Evolutionary conservation across 306 rosid genomes (phyloP).

Genomic region (Gleditsia sinensis): DNA sequence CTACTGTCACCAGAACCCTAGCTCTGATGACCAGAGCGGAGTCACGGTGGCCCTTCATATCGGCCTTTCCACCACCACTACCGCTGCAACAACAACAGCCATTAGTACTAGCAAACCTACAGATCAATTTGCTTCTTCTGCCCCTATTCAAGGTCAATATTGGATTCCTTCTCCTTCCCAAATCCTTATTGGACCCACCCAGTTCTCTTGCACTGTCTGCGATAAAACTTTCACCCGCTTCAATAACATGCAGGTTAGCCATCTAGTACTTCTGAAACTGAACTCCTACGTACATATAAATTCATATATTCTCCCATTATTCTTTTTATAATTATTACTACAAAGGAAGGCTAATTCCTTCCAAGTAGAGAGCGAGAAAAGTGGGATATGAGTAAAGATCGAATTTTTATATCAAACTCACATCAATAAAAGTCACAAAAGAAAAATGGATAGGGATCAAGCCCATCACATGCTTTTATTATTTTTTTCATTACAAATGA

Average conservation of each 20-base stretch:
- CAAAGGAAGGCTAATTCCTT: too few relatives aligned
- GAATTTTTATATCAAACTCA: too few relatives aligned
- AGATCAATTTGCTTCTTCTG: too few relatives aligned
- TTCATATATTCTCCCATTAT: not conserved
- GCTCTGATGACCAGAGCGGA: conserved; percentile 36
- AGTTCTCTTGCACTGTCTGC: conserved; percentile 95
- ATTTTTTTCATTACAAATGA: too few relatives aligned
- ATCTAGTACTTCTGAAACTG: not conserved
- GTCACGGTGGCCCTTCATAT: conserved; percentile 85
- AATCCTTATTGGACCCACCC: conserved; percentile 93
- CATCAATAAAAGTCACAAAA: too few relatives aligned
- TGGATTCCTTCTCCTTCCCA: conserved; percentile 97
- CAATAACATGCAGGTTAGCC: conserved; percentile 97
- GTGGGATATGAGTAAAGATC: too few relatives aligned
- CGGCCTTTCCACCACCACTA: conserved; percentile 55
- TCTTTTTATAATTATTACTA: too few relatives aligned
- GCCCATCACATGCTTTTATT: too few relatives aligned
- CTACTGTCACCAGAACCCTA: conserved; percentile 51
- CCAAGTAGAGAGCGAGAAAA: too few relatives aligned
- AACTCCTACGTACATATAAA: not conserved
- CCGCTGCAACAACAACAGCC: not conserved
- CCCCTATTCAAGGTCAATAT: conserved; percentile 57
- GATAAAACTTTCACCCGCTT: conserved; percentile 89
- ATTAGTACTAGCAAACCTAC: conserved; percentile 18
- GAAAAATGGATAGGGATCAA: too few relatives aligned